Percentiles rank a stretch among this genome's conserved stretches.
phyloP scores from a whole-genome alignment of 78 protist species.

The Chrysochromulina tobinii region DNA sequence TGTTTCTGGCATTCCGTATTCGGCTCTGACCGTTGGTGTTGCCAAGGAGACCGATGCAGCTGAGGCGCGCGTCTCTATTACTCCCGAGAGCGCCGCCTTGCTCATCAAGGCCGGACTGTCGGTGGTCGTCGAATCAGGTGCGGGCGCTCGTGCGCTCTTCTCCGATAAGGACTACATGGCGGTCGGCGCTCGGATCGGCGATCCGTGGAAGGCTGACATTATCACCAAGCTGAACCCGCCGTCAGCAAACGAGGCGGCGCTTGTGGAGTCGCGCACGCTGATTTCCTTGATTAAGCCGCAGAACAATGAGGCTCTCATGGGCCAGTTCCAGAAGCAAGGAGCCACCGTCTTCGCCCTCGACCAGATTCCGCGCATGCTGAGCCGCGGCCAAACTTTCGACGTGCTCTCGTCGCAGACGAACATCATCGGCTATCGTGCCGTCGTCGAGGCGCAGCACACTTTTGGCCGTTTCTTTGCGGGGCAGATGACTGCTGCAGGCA shows the following conservation, averaged over 20 bases:
- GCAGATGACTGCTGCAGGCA: constrained; percentile 96
- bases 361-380: constrained; percentile 80
- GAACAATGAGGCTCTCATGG: constrained; percentile 9
- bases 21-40: background rate
- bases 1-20: background rate
- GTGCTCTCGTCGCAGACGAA: constrained; percentile 93
- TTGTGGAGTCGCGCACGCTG: background rate
- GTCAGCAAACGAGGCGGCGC: background rate
- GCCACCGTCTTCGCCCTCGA: constrained; percentile 87
- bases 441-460: constrained; percentile 83
- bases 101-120: constrained; percentile 48
- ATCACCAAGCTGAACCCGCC: constrained; percentile 44
- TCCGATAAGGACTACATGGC: constrained; percentile 30
- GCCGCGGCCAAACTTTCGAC: constrained; percentile 91
- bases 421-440: constrained; percentile 96
- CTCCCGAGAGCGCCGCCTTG: constrained; percentile 11
- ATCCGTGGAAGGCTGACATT: constrained; percentile 30
- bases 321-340: background rate
- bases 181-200: constrained; percentile 45
- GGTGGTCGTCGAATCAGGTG: constrained; percentile 45
- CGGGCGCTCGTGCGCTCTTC: constrained; percentile 49
- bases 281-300: constrained; percentile 29
- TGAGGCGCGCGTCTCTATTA: constrained; percentile 55
- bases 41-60: background rate
- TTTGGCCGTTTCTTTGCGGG: constrained; percentile 90